A percentile compares a stretch with the other conserved stretches of the same genome.
These are phyloP conservation scores for Leishmania mexicana DNA, from an alignment of 208 protist species.

Conservation along the genomic window DNA sequence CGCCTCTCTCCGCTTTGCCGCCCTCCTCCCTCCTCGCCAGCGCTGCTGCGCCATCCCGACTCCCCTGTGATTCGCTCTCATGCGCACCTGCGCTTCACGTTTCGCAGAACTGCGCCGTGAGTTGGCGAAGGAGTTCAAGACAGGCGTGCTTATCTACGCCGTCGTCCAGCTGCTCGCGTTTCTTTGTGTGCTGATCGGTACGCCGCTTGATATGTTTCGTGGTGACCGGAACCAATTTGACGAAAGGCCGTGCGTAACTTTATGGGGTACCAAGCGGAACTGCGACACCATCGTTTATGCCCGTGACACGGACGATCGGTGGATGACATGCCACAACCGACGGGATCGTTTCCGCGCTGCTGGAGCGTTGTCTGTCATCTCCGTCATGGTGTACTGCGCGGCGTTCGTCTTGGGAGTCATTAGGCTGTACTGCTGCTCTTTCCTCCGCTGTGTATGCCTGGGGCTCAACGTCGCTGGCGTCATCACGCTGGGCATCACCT, in stretches of 20 bases:
- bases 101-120: neutral
- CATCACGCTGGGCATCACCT: slow-evolving; percentile 22
- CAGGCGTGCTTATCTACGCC: slow-evolving; percentile 18
- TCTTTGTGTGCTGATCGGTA: slow-evolving; percentile 51
- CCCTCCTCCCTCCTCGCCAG: neutral
- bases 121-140: neutral
- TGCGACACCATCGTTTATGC: slow-evolving; percentile 32
- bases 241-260: slow-evolving; percentile 30
- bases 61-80: neutral
- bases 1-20: neutral
- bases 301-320: slow-evolving; percentile 17
- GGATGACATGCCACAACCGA: slow-evolving; percentile 26
- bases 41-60: neutral
- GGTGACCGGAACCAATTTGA: slow-evolving; percentile 10
- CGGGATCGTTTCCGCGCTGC: slow-evolving; percentile 39
- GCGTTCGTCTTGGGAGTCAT: slow-evolving; percentile 30
- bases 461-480: neutral
- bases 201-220: slow-evolving; percentile 56
- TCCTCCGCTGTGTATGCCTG: neutral
- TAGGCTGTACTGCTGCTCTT: slow-evolving; percentile 30
- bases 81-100: neutral
- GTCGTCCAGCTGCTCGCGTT: slow-evolving; percentile 46
- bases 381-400: slow-evolving; percentile 23
- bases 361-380: slow-evolving; percentile 46
- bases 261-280: slow-evolving; percentile 56